Evolutionary conservation across 2,329 filamentous ascomycete species (phyloP).

Genomic region (Xylaria hypoxylon): DNA sequence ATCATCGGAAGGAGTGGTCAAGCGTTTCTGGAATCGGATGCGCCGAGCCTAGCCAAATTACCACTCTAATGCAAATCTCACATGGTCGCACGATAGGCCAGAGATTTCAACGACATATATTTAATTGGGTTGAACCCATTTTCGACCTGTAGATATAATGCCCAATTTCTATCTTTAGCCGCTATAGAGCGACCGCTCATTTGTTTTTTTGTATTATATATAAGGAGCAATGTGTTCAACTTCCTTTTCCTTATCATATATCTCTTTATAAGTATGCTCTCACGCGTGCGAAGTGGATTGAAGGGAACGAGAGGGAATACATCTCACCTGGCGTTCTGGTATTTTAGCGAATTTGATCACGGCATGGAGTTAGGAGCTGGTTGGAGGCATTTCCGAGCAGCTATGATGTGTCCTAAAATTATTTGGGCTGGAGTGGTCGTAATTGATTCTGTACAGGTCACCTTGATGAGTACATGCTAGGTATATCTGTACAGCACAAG

Average conservation of each 20-base stretch:
- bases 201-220: constrained; percentile 37
- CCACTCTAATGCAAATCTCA: constrained; percentile 1
- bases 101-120: constrained; percentile 12
- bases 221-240: constrained; percentile 25
- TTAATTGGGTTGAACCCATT: background rate
- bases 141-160: constrained; percentile 4
- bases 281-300: background rate
- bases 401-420: constrained; percentile 16
- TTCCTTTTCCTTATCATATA: constrained; percentile 16
- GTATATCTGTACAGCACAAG: constrained; percentile 14
- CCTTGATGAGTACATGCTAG: background rate
- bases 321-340: constrained; percentile 37
- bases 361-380: constrained; percentile 45
- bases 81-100: background rate
- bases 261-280: constrained; percentile 21
- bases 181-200: constrained; percentile 19
- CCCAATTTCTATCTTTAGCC: constrained; percentile 15
- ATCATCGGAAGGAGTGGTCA: constrained; percentile 64
- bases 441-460: constrained; percentile 12
- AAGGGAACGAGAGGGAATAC: constrained; percentile 7
- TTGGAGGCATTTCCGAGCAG: constrained; percentile 33
- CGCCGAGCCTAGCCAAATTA: constrained; percentile 53
- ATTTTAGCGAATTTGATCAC: constrained; percentile 39
- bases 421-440: constrained; percentile 6
- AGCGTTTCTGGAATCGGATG: constrained; percentile 73